phyloP scores from a whole-genome alignment of 2,329 filamentous ascomycete species.

The Didymella keratinophila region DNA sequence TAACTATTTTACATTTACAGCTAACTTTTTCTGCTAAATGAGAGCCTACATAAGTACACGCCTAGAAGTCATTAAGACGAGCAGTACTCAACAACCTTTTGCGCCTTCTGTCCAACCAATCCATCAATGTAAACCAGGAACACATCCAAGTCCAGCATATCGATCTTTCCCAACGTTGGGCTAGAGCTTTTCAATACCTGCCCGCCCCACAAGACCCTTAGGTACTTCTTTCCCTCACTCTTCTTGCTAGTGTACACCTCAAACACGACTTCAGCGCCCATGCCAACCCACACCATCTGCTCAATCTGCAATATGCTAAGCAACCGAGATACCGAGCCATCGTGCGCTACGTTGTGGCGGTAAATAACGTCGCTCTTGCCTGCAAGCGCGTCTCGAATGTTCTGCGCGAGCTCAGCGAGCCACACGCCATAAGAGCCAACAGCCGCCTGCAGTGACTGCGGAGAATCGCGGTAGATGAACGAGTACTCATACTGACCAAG shows the following conservation, averaged over 20 bases:
- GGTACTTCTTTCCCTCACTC: constrained; percentile 49
- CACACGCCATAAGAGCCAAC: constrained; percentile 73
- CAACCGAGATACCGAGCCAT: constrained; percentile 73
- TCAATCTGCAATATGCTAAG: constrained; percentile 76
- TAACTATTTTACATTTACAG: no score
- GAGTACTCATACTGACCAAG: constrained; percentile 83
- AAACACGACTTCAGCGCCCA: constrained; percentile 81
- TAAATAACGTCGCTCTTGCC: constrained; percentile 59
- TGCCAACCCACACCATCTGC: constrained; percentile 83
- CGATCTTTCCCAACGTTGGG: constrained; percentile 70
- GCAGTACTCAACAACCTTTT: constrained; percentile 50
- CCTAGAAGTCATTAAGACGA: no score
- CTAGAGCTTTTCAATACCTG: constrained; percentile 71
- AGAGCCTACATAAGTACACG: no score
- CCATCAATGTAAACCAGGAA: constrained; percentile 76
- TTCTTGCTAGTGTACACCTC: constrained; percentile 64
- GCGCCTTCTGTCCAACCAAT: constrained; percentile 65
- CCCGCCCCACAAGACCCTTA: constrained; percentile 77
- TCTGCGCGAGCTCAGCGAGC: constrained; percentile 73
- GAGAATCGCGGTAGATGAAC: constrained; percentile 75
- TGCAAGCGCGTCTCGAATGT: constrained; percentile 61
- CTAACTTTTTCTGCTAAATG: no score
- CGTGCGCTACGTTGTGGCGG: constrained; percentile 81
- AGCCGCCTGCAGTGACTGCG: constrained; percentile 68
- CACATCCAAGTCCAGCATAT: constrained; percentile 73